Evolutionary conservation across 2,329 filamentous ascomycete genomes (phyloP).

Genomic region (Colletotrichum paranaense): DNA sequence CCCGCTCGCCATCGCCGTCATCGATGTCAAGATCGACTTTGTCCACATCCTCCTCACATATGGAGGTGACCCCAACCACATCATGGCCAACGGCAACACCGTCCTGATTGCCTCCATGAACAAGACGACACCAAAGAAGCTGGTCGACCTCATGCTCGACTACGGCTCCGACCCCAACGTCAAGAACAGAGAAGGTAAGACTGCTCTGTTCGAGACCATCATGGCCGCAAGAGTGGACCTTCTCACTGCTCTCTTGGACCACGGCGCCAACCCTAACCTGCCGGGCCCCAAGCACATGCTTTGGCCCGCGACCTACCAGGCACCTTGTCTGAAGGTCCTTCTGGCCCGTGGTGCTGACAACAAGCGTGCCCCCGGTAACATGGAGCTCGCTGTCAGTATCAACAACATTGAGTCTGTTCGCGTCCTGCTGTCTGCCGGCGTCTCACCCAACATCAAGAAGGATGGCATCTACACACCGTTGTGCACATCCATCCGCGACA

Average conservation of each 20-base stretch:
- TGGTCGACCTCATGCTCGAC: constrained; percentile 69
- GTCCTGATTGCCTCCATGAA: constrained; percentile 70
- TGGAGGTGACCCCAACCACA: constrained; percentile 66
- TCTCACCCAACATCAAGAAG: constrained; percentile 71
- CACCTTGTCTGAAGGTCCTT: constrained; percentile 68
- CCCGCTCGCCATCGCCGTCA: constrained; percentile 62
- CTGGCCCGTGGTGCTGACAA: constrained; percentile 69
- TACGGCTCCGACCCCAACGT: constrained; percentile 69
- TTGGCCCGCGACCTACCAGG: constrained; percentile 72
- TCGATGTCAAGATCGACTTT: constrained; percentile 65
- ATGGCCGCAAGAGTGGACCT: constrained; percentile 66
- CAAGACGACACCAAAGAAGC: constrained; percentile 63
- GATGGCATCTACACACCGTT: constrained; percentile 76
- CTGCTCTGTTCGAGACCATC: constrained; percentile 72
- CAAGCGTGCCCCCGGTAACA: constrained; percentile 70
- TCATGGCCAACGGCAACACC: constrained; percentile 68
- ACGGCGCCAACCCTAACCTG: constrained; percentile 74
- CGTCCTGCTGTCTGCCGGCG: constrained; percentile 66
- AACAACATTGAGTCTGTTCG: constrained; percentile 73
- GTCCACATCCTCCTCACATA: constrained; percentile 71
- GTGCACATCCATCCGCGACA: constrained; percentile 75
- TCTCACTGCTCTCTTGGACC: constrained; percentile 60
- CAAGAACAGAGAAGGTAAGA: constrained; percentile 71
- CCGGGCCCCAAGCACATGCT: constrained; percentile 77
- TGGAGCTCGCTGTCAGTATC: constrained; percentile 72